Base-by-base conservation (phyloP, 208 protist genomes). In the Porcisia hertigi region DNA sequence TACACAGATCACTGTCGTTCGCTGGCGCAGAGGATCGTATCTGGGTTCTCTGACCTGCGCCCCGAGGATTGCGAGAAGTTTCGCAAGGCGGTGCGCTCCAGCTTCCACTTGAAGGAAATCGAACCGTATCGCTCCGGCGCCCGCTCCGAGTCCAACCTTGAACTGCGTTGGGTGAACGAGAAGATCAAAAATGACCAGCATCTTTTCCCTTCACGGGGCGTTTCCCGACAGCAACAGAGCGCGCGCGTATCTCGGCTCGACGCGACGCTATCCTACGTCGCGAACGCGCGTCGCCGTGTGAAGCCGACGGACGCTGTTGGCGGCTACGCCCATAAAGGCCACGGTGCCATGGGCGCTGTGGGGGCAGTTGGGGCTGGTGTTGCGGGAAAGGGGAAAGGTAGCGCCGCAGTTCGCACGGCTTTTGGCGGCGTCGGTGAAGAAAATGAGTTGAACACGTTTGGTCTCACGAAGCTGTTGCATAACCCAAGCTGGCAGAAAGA, bases 401-500 rank as follows among this genome's bases (percentile, higher is more conserved):
- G 30, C 23, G 52, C 47, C 43, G 25, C 59, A 25, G 63, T 49
- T 47, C 65, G 52, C 16, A 23, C 63, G 47, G 34, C 34, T 25
- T 54, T 69, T 34, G 59, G 16, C 64, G 30, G 25, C 36, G 69
- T 43, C 36, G 66, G 72, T 5, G 59, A 66, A 30, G 75, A 86
- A 64, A 86, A 88, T 52, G 87, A 90, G 53, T 76, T 86, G 25
- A 82, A 82, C 49, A 86, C 80, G 34, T 82, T 79, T 25, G 75
- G 76, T 6, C 71, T 86, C 39, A 75, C 73, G n/a, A 78, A 82
- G 58, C 79, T 85, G 12, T 82, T 92, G 76, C 79, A 83, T 49
- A 88, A 85, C 64, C 83, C 84, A 7, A 81, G 73, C 39, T 94
- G 89, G 89, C 83, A 94, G 73, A 77, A 81, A 39, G 78, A 82